These are phyloP conservation scores for Poterioochromonas sp. DNA, from an alignment of 352 stramenopile species.

Conservation along the genomic window DNA sequence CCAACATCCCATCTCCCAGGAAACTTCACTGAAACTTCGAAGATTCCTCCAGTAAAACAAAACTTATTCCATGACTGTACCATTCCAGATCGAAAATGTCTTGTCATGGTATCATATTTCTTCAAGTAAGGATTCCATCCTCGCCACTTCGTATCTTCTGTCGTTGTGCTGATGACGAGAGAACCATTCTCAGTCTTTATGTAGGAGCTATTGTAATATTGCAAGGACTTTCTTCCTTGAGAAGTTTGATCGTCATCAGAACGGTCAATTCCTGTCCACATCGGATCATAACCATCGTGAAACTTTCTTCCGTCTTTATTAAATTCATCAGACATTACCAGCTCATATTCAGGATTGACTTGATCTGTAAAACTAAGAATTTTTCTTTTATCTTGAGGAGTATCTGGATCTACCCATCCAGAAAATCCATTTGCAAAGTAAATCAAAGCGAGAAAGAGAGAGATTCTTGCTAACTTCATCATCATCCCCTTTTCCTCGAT, in stretches of 20 bases:
- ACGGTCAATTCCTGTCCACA: conserved; percentile 89
- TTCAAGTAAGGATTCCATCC: conserved; percentile 47
- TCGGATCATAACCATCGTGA: conserved; percentile 80
- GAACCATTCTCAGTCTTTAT: conserved; percentile 60
- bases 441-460: no score
- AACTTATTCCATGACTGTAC: conserved; percentile 98
- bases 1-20: conserved; percentile 61
- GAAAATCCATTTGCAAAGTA: no score
- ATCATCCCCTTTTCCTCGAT: no score
- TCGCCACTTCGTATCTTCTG: conserved; percentile 44
- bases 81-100: conserved; percentile 71
- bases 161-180: conserved; percentile 47
- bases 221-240: conserved; percentile 69
- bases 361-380: conserved; percentile 34
- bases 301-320: conserved; percentile 82
- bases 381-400: conserved; percentile 30
- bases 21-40: conserved; percentile 84
- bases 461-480: no score
- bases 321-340: conserved; percentile 94
- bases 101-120: conserved; percentile 49
- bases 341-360: conserved; percentile 22
- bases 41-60: conserved; percentile 91
- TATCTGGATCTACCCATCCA: conserved; percentile 46
- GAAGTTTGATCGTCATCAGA: conserved; percentile 77
- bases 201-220: conserved; percentile 85